Evolutionary conservation across 108 stramenopile genomes (phyloP).

Genomic region (Aureococcus anophagefferens): DNA sequence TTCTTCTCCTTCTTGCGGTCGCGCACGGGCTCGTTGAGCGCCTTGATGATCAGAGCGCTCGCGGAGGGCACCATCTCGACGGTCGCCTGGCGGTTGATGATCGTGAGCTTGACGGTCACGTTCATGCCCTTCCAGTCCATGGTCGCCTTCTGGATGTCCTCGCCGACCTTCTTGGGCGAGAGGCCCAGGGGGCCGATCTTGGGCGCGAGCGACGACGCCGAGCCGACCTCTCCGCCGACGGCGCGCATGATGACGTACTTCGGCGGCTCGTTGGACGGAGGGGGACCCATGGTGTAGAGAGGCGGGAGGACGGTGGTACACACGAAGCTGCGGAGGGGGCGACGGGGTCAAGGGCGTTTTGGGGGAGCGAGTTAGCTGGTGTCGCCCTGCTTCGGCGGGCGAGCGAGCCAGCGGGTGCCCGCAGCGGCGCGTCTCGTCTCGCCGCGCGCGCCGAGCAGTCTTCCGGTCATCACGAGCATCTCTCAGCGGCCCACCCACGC

Average conservation of each 20-base stretch:
- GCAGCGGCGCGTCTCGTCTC: too few relatives aligned
- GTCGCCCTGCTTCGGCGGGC: too few relatives aligned
- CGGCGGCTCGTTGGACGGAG: not conserved
- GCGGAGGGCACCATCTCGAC: constrained; percentile 94
- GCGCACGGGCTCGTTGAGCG: constrained; percentile 96
- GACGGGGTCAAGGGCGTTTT: too few relatives aligned
- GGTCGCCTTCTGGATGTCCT: constrained; percentile 99
- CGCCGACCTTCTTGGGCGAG: constrained; percentile 99
- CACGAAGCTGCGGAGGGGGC: too few relatives aligned
- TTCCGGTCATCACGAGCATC: too few relatives aligned
- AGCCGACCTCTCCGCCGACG: constrained; percentile 95
- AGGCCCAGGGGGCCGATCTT: constrained; percentile 99
- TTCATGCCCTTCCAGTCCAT: constrained; percentile 99
- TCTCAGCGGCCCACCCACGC: too few relatives aligned
- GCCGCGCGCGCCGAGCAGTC: too few relatives aligned
- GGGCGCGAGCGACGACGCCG: constrained; percentile 96
- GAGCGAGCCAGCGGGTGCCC: too few relatives aligned
- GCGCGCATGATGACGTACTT: constrained; percentile 85
- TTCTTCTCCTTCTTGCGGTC: constrained; percentile 99
- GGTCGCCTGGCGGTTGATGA: constrained; percentile 98
- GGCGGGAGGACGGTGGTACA: not conserved
- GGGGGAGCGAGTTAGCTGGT: too few relatives aligned
- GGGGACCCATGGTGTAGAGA: not conserved
- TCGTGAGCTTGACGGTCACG: constrained; percentile 98
- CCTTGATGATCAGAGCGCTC: constrained; percentile 98